Evolutionary conservation across 2,329 filamentous ascomycete genomes (phyloP).

Genomic region (Cladosporium velox): DNA sequence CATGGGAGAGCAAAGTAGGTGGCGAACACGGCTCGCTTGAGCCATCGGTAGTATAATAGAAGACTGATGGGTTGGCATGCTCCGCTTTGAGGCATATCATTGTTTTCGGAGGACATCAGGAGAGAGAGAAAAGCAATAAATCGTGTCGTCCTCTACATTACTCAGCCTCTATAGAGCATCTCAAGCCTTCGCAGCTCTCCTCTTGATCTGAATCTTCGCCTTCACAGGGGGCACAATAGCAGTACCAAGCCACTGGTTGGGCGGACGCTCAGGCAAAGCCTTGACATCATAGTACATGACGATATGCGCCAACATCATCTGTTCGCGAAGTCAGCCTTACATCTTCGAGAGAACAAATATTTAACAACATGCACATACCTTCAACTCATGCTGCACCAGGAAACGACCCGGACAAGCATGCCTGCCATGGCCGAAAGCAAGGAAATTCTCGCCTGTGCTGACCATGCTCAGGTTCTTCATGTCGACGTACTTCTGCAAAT

Average conservation of each 20-base stretch:
- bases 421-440: constrained; percentile 36
- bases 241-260: constrained; percentile 28
- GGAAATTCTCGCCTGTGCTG: constrained; percentile 33
- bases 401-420: constrained; percentile 43
- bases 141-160: background rate
- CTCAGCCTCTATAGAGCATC: background rate
- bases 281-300: constrained; percentile 43
- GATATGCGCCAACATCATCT: constrained; percentile 41
- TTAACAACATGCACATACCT: background rate
- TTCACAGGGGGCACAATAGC: constrained; percentile 28
- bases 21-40: background rate
- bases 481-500: constrained; percentile 24
- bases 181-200: constrained; percentile 3
- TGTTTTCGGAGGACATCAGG: no score
- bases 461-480: constrained; percentile 31
- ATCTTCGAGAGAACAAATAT: no score
- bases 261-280: constrained; percentile 32
- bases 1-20: background rate
- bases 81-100: no score
- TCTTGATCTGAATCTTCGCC: constrained; percentile 16
- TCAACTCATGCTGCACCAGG: constrained; percentile 40
- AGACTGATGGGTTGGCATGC: no score
- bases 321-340: constrained; percentile 18
- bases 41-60: no score
- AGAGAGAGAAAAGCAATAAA: background rate